A percentile compares a stretch with the other conserved stretches of the same genome.
Evolutionary conservation across 2,329 filamentous ascomycete genomes (phyloP).

Genomic region (Sporothrix mexicana): DNA sequence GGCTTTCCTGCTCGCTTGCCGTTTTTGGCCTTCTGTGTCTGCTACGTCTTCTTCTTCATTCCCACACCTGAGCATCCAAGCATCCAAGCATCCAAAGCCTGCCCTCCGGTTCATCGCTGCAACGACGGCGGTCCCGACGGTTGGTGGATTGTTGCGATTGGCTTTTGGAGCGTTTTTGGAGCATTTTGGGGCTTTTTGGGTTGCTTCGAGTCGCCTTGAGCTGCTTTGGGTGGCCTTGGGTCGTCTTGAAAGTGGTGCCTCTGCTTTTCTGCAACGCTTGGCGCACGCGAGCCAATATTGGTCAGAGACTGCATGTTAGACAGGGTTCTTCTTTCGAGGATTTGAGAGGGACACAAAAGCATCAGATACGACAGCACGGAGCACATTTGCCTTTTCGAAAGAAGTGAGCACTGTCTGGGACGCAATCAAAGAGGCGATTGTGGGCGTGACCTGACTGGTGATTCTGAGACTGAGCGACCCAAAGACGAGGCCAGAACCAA

Average conservation of each 20-base stretch:
- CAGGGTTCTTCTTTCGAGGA: neutral
- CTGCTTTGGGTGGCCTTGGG: no score
- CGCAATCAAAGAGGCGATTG: neutral
- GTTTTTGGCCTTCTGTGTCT: neutral
- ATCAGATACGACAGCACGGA: conserved; percentile 1
- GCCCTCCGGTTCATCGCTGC: conserved; percentile 3
- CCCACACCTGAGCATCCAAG: neutral
- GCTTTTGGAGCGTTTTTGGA: no score
- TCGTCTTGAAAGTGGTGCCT: no score
- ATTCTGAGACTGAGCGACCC: neutral
- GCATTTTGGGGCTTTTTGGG: no score
- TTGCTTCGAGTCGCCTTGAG: no score
- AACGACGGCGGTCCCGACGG: conserved; percentile 9
- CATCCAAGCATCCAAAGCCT: no score
- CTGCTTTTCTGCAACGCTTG: neutral
- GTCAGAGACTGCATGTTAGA: neutral
- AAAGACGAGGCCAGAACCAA: neutral
- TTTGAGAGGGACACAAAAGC: neutral
- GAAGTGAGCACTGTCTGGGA: neutral
- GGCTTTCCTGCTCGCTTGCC: neutral
- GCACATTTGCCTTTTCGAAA: neutral
- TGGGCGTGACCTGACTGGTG: no score
- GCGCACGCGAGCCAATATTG: conserved; percentile 24
- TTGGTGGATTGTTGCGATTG: conserved; percentile 4
- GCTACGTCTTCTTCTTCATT: neutral